A percentile compares a stretch with the other conserved stretches of the same genome.
These are phyloP conservation scores for Fusarium tuaranense DNA, from an alignment of 2,329 filamentous ascomycete species.

Conservation along the genomic window DNA sequence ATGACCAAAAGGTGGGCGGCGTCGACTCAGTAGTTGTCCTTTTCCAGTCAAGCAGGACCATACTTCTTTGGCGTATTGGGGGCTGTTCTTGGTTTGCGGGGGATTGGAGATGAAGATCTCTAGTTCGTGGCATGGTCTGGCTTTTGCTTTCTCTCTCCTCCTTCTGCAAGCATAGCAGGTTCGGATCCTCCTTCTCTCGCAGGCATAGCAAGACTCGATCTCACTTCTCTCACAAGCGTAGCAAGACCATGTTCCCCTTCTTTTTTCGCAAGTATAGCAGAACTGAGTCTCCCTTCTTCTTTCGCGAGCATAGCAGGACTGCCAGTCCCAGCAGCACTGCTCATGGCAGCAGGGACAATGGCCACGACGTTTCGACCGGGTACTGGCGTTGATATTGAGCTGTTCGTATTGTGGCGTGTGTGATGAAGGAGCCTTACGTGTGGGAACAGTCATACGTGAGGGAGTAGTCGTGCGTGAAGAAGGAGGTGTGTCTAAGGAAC, in stretches of 20 bases:
- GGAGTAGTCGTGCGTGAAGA: neutral
- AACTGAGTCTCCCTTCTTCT: neutral
- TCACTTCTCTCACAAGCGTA: neutral
- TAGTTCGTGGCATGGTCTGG: neutral
- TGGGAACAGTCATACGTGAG: neutral
- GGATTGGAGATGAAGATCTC: neutral
- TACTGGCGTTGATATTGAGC: neutral
- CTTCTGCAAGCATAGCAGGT: neutral
- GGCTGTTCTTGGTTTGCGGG: neutral
- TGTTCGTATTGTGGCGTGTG: neutral
- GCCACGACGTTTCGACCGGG: neutral
- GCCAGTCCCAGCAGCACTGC: neutral
- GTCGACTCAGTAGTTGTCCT: neutral
- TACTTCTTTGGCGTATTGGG: neutral
- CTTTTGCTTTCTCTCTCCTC: neutral
- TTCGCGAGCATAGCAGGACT: neutral
- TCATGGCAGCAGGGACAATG: neutral
- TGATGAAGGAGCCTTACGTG: neutral
- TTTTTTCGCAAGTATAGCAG: neutral
- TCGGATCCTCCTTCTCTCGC: neutral
- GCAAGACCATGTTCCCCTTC: neutral
- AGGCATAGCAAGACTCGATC: neutral
- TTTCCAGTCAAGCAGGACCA: neutral
- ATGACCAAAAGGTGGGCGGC: neutral
- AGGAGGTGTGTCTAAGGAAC: neutral